Evolutionary conservation across 2,329 filamentous ascomycete genomes (phyloP), one percentile per base, ranked within the genome.

Genomic region (Triangularia setosa): DNA sequence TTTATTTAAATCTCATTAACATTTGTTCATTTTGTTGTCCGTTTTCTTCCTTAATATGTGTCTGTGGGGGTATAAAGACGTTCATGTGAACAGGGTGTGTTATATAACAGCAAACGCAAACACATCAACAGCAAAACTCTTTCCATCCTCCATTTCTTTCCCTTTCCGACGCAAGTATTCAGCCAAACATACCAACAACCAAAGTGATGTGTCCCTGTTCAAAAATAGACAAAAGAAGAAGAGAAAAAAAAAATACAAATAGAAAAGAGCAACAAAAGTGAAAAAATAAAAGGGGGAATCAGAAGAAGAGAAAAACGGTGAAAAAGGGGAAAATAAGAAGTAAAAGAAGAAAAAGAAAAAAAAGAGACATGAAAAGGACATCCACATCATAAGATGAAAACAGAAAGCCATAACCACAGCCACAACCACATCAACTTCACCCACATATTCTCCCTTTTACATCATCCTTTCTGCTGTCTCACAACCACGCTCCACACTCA

Each of bases 191-290:
- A 27, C 23, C 27, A 30, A 28, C 25, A 59, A 59, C 30, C 7
- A 24, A 23, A 59, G 40, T 25, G 12, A 14, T 23, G 40, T 48
- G 40, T 48, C n/a, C 40, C 40, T 48, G 40, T 48, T 55, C 52
- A 60, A 60, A 52, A 27, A 44, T 24, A 44, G 40, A 44, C 40
- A 60, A 52, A 23, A 60, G 27, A 30, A 53, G 35, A 60, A 53
- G 24, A 53, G 33, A 18, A 25, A 58, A 23, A 23, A 58, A 21
- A 40, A 58, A 44, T 14, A 59, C 7, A 48, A 59, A 59, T 23
- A 21, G n/a, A n/a, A n/a, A n/a, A 44, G 30, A 59, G 27, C 14
- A 48, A 52, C 9, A 33, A 33, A 30, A 2, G n/a, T n/a, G n/a
- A 9, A 40, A 23, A 58, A 25, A 44, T 4, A 44, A 33, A 40